Conservation (phyloP, 2,329 filamentous ascomycete genomes). For the Claviceps sp. region DNA sequence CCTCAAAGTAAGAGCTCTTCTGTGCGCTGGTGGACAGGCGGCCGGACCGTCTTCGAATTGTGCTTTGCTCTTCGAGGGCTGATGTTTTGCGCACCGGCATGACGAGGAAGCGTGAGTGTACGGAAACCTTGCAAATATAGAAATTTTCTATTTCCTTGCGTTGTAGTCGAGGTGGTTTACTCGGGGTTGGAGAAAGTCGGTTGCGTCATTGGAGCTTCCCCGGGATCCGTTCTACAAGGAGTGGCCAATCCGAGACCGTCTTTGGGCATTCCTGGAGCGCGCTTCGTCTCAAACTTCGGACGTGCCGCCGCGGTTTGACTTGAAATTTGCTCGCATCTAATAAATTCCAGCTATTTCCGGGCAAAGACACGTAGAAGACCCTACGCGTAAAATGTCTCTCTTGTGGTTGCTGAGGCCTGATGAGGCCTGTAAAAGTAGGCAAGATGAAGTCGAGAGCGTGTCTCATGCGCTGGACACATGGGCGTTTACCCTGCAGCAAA, state of each 20-base stretch:
- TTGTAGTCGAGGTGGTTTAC: no score
- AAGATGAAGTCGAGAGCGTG: no score
- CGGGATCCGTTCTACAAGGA: background rate
- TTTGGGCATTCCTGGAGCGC: background rate
- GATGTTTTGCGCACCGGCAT: slow-evolving; percentile 4
- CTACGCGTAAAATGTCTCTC: no score
- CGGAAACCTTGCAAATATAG: background rate
- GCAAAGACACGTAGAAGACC: no score
- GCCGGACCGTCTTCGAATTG: slow-evolving; percentile 29
- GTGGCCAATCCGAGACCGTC: background rate
- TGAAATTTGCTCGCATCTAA: no score
- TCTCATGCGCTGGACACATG: no score
- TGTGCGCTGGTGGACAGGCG: slow-evolving; percentile 30
- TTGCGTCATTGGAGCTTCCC: slow-evolving; percentile 3
- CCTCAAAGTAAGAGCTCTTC: slow-evolving; percentile 40
- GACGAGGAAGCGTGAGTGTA: background rate
- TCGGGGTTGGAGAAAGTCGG: background rate
- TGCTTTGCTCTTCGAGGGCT: background rate
- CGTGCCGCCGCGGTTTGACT: no score
- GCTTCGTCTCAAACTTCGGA: background rate
- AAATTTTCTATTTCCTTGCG: no score
- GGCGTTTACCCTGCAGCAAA: no score
- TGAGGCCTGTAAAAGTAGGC: no score
- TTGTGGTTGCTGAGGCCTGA: no score
- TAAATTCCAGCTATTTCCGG: no score